These are phyloP conservation scores for Peniophora sp. DNA, from an alignment of 1,284 basidiomycete genomes.

Conservation along the genomic window DNA sequence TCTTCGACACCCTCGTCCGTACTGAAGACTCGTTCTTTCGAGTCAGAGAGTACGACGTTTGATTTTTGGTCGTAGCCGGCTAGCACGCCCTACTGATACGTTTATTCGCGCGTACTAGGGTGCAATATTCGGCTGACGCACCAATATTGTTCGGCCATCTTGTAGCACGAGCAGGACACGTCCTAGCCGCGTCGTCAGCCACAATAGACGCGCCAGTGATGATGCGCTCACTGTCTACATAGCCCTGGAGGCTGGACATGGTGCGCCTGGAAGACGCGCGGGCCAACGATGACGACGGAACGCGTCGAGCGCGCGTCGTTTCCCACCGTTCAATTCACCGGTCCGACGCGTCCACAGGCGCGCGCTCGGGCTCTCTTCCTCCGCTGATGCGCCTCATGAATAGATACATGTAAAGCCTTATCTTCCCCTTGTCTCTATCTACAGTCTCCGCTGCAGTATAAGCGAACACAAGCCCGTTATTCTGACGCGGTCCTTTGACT, in stretches of 20 bases:
- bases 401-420: too few relatives aligned
- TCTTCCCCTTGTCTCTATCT: too few relatives aligned
- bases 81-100: conserved; percentile 62
- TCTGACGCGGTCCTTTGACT: too few relatives aligned
- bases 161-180: conserved; percentile 85
- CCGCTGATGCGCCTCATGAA: too few relatives aligned
- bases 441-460: not conserved
- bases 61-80: conserved; percentile 90
- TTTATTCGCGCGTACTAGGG: conserved; percentile 1
- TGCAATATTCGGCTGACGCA: conserved; percentile 26
- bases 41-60: conserved; percentile 87
- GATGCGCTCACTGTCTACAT: conserved; percentile 66
- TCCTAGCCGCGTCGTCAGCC: conserved; percentile 31
- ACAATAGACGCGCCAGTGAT: not conserved
- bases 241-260: conserved; percentile 81
- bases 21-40: conserved; percentile 86
- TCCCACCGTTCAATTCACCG: too few relatives aligned
- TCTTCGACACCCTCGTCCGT: conserved; percentile 90
- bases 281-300: not conserved
- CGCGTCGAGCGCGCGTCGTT: not conserved
- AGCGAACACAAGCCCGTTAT: conserved; percentile 3
- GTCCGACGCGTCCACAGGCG: too few relatives aligned
- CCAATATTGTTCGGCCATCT: conserved; percentile 85
- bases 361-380: too few relatives aligned
- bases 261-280: conserved; percentile 5